A percentile compares a stretch with the other conserved stretches of the same genome.
Evolutionary conservation across 73 alveolate species (phyloP).

Genomic region (Urostyla sp.): DNA sequence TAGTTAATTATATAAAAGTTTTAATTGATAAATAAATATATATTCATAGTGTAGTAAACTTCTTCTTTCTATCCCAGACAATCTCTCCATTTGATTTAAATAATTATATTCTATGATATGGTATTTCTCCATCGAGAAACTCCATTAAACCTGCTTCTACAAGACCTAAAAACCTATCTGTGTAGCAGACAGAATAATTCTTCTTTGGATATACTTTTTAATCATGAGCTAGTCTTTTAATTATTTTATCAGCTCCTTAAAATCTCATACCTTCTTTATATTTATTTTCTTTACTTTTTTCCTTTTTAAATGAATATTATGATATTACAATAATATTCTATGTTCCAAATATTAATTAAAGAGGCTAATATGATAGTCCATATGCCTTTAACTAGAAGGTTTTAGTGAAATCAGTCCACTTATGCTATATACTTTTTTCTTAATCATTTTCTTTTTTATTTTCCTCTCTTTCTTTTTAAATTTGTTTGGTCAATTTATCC

Average conservation of each 20-base stretch:
- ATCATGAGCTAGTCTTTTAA: conserved; percentile 23
- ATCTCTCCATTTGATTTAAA: conserved; percentile 37
- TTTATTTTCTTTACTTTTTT: neutral
- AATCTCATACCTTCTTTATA: conserved; percentile 39
- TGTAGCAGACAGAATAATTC: conserved; percentile 40
- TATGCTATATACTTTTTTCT: conserved; percentile 32
- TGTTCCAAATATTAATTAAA: neutral
- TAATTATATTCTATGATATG: conserved; percentile 36
- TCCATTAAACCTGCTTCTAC: conserved; percentile 8
- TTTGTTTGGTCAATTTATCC: neutral
- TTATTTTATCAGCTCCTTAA: conserved; percentile 34
- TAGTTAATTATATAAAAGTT: neutral
- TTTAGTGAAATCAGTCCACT: conserved; percentile 44
- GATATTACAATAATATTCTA: conserved; percentile 3
- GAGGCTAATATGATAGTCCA: conserved; percentile 4
- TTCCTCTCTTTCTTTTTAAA: conserved; percentile 44
- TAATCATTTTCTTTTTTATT: conserved; percentile 17
- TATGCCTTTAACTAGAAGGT: conserved; percentile 4
- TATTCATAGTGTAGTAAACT: conserved; percentile 10
- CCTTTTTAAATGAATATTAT: neutral
- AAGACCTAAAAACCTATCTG: conserved; percentile 33
- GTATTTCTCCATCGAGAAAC: conserved; percentile 39
- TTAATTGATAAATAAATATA: too few relatives aligned
- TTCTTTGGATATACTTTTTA: neutral
- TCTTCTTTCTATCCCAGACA: conserved; percentile 54